Evolutionary conservation across 2,329 filamentous ascomycete genomes (phyloP).

Genomic region (Cladosporium oxysporum): DNA sequence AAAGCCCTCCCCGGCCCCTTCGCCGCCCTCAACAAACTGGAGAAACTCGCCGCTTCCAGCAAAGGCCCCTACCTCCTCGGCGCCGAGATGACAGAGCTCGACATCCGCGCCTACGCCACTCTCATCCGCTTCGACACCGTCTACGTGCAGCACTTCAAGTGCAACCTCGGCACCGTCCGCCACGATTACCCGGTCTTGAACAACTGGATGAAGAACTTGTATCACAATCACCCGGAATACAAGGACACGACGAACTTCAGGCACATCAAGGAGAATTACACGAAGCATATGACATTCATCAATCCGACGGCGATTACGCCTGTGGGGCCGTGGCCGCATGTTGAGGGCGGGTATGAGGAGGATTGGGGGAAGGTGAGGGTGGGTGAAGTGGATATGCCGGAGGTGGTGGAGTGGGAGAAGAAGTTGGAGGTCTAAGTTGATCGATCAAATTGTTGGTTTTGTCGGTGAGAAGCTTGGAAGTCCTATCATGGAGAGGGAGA

Average conservation of each 20-base stretch:
- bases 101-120: constrained; percentile 59
- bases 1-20: constrained; percentile 58
- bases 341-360: constrained; percentile 54
- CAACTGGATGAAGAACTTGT: constrained; percentile 62
- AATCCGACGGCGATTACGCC: constrained; percentile 66
- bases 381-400: constrained; percentile 50
- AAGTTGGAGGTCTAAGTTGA: constrained; percentile 22
- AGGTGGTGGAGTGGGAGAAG: constrained; percentile 38
- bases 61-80: constrained; percentile 61
- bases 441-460: neutral
- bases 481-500: too few relatives aligned
- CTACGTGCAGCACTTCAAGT: constrained; percentile 66
- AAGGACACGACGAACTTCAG: constrained; percentile 63
- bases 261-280: constrained; percentile 70
- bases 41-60: constrained; percentile 49
- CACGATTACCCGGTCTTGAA: constrained; percentile 60
- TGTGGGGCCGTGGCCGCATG: constrained; percentile 60
- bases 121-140: constrained; percentile 59
- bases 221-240: constrained; percentile 58
- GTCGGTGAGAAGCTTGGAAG: too few relatives aligned
- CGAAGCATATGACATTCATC: constrained; percentile 61
- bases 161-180: constrained; percentile 62
- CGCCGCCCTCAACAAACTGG: constrained; percentile 60
- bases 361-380: constrained; percentile 52
- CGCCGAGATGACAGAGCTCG: constrained; percentile 58